These are phyloP conservation scores for Pleurotus platypus DNA, from an alignment of 768 basidiomycete species.

Conservation along the genomic window DNA sequence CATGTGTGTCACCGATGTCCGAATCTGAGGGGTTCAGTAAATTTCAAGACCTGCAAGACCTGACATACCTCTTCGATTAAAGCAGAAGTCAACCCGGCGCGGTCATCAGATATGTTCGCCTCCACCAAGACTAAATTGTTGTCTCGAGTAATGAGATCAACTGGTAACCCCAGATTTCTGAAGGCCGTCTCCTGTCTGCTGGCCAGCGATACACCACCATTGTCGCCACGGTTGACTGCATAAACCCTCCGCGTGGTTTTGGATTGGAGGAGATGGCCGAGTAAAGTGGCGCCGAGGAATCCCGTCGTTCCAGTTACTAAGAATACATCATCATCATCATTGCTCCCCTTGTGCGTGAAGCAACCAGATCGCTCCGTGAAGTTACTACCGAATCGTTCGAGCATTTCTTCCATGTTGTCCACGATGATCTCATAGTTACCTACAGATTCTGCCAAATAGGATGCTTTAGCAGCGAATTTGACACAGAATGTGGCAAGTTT, in stretches of 20 bases:
- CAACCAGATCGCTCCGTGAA: neutral
- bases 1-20: slow-evolving; percentile 17
- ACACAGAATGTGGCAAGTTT: neutral
- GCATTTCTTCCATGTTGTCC: neutral
- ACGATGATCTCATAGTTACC: neutral
- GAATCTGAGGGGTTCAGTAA: neutral
- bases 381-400: neutral
- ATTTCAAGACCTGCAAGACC: neutral
- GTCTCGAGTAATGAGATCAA: neutral
- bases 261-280: neutral
- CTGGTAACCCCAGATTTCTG: neutral
- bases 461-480: neutral
- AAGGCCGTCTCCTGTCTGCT: neutral
- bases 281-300: slow-evolving; percentile 26
- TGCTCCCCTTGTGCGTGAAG: no score
- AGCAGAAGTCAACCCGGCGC: neutral
- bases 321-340: slow-evolving; percentile 17
- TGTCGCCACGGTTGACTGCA: slow-evolving; percentile 22
- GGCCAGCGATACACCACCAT: neutral
- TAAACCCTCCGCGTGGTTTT: slow-evolving; percentile 23
- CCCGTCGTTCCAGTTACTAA: slow-evolving; percentile 39
- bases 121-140: neutral
- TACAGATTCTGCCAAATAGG: neutral
- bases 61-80: neutral
- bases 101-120: neutral